Percentiles rank a stretch among this genome's conserved stretches.
Evolutionary conservation across 768 basidiomycete genomes (phyloP).

Genomic region (Suillus spraguei): DNA sequence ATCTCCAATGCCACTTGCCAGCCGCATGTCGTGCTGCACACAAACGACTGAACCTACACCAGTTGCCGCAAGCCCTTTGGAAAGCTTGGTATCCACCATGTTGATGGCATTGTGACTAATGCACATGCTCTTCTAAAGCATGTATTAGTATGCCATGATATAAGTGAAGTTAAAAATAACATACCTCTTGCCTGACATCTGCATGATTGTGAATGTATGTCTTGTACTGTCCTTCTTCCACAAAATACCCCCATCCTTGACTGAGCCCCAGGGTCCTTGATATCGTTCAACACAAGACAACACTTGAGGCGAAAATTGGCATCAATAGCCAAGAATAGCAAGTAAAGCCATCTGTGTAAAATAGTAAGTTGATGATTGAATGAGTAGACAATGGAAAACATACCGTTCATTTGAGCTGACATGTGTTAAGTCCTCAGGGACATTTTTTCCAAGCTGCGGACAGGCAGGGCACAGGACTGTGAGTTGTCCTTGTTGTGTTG

Average conservation of each 20-base stretch:
- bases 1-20: constrained; percentile 25
- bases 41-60: constrained; percentile 34
- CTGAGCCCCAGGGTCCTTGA: constrained; percentile 24
- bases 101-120: constrained; percentile 34
- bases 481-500: too few relatives aligned
- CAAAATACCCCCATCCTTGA: too few relatives aligned
- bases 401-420: not conserved
- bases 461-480: too few relatives aligned
- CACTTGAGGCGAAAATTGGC: constrained; percentile 35
- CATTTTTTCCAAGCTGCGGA: constrained; percentile 32
- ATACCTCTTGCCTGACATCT: too few relatives aligned
- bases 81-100: constrained; percentile 20
- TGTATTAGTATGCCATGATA: too few relatives aligned
- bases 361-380: constrained; percentile 1
- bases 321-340: constrained; percentile 26
- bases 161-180: too few relatives aligned
- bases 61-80: constrained; percentile 26
- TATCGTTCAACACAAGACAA: constrained; percentile 16
- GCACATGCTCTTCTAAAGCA: too few relatives aligned
- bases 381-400: not conserved
- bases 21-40: constrained; percentile 33
- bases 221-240: too few relatives aligned
- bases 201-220: too few relatives aligned
- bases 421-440: constrained; percentile 23
- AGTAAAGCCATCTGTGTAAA: constrained; percentile 27